phyloP scores from a whole-genome alignment of 495 filamentous ascomycete genomes.

The Aspergillus baeticus region DNA sequence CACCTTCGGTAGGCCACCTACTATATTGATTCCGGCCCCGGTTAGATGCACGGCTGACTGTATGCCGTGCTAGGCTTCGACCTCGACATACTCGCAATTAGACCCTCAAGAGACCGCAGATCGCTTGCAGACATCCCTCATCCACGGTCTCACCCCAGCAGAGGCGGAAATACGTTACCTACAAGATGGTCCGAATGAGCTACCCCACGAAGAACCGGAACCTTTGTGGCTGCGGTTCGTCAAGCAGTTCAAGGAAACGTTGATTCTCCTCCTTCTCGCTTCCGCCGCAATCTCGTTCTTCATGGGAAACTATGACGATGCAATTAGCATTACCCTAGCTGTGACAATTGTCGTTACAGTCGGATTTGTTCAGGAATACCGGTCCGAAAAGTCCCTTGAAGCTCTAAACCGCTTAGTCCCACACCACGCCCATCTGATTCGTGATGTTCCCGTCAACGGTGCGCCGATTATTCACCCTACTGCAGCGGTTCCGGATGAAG shows the following conservation, averaged over 20 bases:
- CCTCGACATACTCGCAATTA: constrained; percentile 61
- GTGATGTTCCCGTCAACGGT: constrained; percentile 43
- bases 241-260: constrained; percentile 91
- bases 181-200: constrained; percentile 87
- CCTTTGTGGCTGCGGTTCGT: constrained; percentile 92
- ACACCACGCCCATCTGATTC: constrained; percentile 88
- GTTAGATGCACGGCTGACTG: constrained; percentile 9
- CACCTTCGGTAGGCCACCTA: constrained; percentile 36
- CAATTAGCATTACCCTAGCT: constrained; percentile 88
- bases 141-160: constrained; percentile 72
- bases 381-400: constrained; percentile 96
- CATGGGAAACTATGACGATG: constrained; percentile 95
- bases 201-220: constrained; percentile 90
- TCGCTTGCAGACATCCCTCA: constrained; percentile 77
- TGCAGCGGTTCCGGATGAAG: constrained; percentile 40
- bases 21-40: too few relatives aligned
- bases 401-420: constrained; percentile 91
- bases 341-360: constrained; percentile 97
- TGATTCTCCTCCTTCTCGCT: constrained; percentile 84
- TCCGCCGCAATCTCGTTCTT: constrained; percentile 88
- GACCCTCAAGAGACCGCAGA: constrained; percentile 74
- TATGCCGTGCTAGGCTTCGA: constrained; percentile 47
- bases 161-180: constrained; percentile 77
- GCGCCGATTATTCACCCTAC: constrained; percentile 24
- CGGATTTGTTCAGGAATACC: constrained; percentile 95